Base-by-base conservation (phyloP, 805 yeast species). In the Yamadazyma ubonensis region DNA sequence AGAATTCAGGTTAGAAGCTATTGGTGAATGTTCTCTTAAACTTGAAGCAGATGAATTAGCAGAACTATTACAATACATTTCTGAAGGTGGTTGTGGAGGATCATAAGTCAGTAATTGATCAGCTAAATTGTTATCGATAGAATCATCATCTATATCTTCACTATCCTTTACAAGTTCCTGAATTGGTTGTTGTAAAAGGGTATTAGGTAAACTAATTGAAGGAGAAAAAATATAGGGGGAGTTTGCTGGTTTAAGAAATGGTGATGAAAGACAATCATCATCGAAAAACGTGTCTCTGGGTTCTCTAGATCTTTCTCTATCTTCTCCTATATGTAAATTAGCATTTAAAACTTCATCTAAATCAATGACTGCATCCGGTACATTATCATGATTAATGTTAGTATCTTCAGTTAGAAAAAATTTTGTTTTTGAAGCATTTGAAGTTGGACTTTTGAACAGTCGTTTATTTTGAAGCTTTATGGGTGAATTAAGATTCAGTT, bases 301-400 rank as follows among this genome's bases (percentile, higher is more conserved):
- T 47, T 50, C 35, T 52, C 58, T 29, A 14, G 35, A 36, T 26
- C 25, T 33, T 21, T 35, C 7, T 15, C 32, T 32, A 2, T 33
- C 16, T 29, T 38, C 54, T 3, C 59, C 61, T 17, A 59, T 57
- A 35, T 61, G 62, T 31, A 59, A 43, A 37, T 56, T 57, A 4
- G 65, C 63, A 39, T 61, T 57, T 18, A 65, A 48, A 6, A 66
- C 61, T 36, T 63, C 69, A 43, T 67, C 71, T 32, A 67, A 54
- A 41, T 67, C 73, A 17, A 67, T 67, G 7, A 67, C 59, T 6
- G 71, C 68, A 33, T 65, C 67, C 3, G 71, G 71, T 2, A 64
- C 52, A 37, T 60, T 61, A 27, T 60, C 59, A 25, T 42, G 50
- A 36, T 55, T 52, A 20, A 55, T 17, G 6, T 42, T 49, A 3